A percentile compares a stretch with the other conserved stretches of the same genome.
phyloP scores from a whole-genome alignment of 2,329 filamentous ascomycete genomes.

The Fusarium solani-melongenae region DNA sequence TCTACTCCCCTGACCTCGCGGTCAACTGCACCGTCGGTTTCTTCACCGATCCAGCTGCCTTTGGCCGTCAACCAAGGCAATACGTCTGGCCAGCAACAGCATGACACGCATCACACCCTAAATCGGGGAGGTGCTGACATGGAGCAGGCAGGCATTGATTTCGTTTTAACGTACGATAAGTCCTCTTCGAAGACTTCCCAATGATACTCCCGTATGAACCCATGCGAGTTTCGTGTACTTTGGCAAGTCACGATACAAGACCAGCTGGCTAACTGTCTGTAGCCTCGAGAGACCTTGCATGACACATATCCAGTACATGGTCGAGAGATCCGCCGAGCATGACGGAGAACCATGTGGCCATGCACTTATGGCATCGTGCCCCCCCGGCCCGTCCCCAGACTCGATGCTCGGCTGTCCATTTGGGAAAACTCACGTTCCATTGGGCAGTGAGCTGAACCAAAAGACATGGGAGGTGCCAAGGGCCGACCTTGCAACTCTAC shows the following conservation, averaged over 20 bases:
- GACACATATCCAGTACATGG: slow-evolving; percentile 85
- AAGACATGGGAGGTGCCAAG: slow-evolving; percentile 85
- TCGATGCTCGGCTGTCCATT: slow-evolving; percentile 64
- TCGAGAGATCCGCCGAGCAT: slow-evolving; percentile 68
- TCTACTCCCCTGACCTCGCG: slow-evolving; percentile 57
- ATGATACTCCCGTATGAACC: slow-evolving; percentile 69
- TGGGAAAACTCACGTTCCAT: slow-evolving; percentile 56
- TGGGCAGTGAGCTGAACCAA: slow-evolving; percentile 58
- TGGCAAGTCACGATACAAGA: slow-evolving; percentile 25
- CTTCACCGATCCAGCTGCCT: slow-evolving; percentile 45
- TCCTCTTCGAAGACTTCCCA: slow-evolving; percentile 70
- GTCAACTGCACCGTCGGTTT: slow-evolving; percentile 54
- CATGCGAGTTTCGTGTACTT: slow-evolving; percentile 35
- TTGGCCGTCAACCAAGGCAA: slow-evolving; percentile 34
- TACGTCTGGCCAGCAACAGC: slow-evolving; percentile 48
- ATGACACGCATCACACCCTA: slow-evolving; percentile 33
- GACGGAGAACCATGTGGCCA: slow-evolving; percentile 84
- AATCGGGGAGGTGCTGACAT: slow-evolving; percentile 69
- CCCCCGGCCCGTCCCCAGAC: slow-evolving; percentile 72
- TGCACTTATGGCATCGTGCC: slow-evolving; percentile 92
- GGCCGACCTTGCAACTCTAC: slow-evolving; percentile 80
- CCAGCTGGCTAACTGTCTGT: slow-evolving; percentile 63
- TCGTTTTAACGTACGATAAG: slow-evolving; percentile 86
- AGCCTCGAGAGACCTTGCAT: slow-evolving; percentile 93
- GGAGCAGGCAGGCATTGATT: slow-evolving; percentile 88